phyloP scores from a whole-genome alignment of 345 rosid species.

The Turritis glabra region DNA sequence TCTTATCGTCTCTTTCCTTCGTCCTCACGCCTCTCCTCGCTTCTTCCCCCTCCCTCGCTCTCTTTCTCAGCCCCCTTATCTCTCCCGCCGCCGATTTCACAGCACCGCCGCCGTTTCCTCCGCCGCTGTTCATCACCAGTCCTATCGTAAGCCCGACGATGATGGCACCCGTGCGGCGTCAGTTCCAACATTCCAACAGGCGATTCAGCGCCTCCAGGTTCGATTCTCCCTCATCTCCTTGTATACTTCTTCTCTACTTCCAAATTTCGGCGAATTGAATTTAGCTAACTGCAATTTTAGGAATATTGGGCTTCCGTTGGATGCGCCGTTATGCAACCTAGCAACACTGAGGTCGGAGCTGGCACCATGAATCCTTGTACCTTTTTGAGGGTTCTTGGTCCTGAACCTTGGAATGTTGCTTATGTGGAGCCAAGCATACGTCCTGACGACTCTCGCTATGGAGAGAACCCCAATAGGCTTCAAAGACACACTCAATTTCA shows the following conservation, averaged over 20 bases:
- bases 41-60: constrained; percentile 32
- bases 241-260: background rate
- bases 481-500: constrained; percentile 98
- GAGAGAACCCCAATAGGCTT: constrained; percentile 96
- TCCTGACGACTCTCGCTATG: constrained; percentile 95
- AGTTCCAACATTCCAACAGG: constrained; percentile 82
- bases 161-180: constrained; percentile 37
- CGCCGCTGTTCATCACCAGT: constrained; percentile 41
- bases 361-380: constrained; percentile 99
- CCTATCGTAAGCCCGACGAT: constrained; percentile 39
- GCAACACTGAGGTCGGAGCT: constrained; percentile 99
- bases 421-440: constrained; percentile 96
- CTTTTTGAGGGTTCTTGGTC: constrained; percentile 91
- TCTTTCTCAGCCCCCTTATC: constrained; percentile 25
- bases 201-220: constrained; percentile 89
- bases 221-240: constrained; percentile 34
- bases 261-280: background rate
- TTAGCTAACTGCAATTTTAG: constrained; percentile 7
- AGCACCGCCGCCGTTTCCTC: constrained; percentile 47
- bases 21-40: constrained; percentile 51
- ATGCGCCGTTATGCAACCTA: constrained; percentile 95
- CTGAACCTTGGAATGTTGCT: constrained; percentile 98
- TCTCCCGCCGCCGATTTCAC: constrained; percentile 36
- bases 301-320: constrained; percentile 99
- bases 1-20: constrained; percentile 59